Evolutionary conservation across 75 land plant genomes (phyloP).

Genomic region (Sequoia sempervirens): DNA sequence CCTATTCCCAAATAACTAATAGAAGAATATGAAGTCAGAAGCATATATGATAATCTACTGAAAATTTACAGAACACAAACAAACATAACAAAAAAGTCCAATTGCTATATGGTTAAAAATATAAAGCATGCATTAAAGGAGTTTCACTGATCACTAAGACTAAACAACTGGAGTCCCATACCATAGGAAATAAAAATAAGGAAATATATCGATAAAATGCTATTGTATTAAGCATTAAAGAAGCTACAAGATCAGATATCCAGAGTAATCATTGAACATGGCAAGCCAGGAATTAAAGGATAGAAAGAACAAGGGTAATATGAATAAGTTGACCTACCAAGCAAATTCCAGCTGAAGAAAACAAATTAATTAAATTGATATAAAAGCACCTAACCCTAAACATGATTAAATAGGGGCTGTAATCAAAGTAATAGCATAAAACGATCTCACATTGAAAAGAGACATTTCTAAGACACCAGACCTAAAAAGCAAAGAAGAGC

Average conservation of each 20-base stretch:
- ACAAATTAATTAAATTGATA: not conserved
- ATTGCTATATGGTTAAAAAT: not conserved
- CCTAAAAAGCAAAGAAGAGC: not conserved
- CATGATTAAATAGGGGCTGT: too few relatives aligned
- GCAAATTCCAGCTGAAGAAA: not conserved
- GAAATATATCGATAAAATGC: not conserved
- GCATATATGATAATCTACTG: not conserved
- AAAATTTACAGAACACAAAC: not conserved
- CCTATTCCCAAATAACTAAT: not conserved
- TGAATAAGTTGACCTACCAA: not conserved
- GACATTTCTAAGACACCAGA: too few relatives aligned
- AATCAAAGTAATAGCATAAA: too few relatives aligned
- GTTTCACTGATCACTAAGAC: not conserved
- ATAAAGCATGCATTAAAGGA: not conserved
- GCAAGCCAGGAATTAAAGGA: too few relatives aligned
- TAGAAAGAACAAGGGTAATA: not conserved
- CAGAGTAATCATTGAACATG: not conserved
- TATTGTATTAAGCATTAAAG: not conserved
- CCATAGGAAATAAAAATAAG: not conserved
- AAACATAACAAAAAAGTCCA: not conserved
- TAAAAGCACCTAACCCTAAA: not conserved
- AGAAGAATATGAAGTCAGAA: not conserved
- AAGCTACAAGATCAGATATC: not conserved
- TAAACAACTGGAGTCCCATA: not conserved
- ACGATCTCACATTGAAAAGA: too few relatives aligned